Conservation (phyloP, 768 basidiomycete species). For the Boletus insuetus region DNA sequence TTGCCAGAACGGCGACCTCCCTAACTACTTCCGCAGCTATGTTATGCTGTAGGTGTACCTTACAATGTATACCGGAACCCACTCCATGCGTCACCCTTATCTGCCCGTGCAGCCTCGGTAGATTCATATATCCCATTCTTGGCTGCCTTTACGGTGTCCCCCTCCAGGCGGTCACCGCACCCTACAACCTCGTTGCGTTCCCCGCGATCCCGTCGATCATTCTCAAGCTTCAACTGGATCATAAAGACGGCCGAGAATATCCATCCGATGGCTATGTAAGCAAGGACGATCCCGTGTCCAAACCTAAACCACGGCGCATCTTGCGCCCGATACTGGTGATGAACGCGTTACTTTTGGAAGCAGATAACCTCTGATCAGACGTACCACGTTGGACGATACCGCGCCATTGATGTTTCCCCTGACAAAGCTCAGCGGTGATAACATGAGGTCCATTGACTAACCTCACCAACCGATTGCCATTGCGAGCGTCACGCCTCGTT, state of each 20-base stretch:
- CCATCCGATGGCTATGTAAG: slow-evolving; percentile 67
- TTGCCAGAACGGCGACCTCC: too few species aligned
- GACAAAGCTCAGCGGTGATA: slow-evolving; percentile 17
- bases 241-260: slow-evolving; percentile 49
- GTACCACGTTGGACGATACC: slow-evolving; percentile 61
- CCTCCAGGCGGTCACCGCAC: slow-evolving; percentile 43
- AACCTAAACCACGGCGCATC: slow-evolving; percentile 68
- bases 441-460: not conserved
- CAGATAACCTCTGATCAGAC: slow-evolving; percentile 22
- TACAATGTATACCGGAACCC: slow-evolving; percentile 67
- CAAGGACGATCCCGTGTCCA: slow-evolving; percentile 66
- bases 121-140: slow-evolving; percentile 56
- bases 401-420: slow-evolving; percentile 69
- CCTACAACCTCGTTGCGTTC: slow-evolving; percentile 66
- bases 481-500: slow-evolving; percentile 65
- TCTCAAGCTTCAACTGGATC: slow-evolving; percentile 53
- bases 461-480: slow-evolving; percentile 60
- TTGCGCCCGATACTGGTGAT: slow-evolving; percentile 54
- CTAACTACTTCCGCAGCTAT: too few species aligned
- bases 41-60: too few species aligned
- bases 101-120: slow-evolving; percentile 51
- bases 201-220: slow-evolving; percentile 59
- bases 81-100: slow-evolving; percentile 73
- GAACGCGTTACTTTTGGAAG: not conserved
- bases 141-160: slow-evolving; percentile 23